Evolutionary conservation across 2,329 filamentous ascomycete genomes (phyloP).

Genomic region (Neocatenulostroma microsporum): DNA sequence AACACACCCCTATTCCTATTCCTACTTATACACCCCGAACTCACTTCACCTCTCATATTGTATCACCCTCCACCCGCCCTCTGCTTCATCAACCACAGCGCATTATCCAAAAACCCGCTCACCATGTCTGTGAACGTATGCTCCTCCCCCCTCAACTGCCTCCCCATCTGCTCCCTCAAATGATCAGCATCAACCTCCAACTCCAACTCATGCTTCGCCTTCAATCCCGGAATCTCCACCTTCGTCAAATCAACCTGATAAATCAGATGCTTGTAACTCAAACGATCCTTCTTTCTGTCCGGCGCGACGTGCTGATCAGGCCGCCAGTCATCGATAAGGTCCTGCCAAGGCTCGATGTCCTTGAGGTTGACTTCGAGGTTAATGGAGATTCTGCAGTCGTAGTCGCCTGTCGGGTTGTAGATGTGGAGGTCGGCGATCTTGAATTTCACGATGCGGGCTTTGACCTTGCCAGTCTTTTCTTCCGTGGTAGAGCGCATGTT

Average conservation of each 20-base stretch:
- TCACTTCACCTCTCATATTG: no score
- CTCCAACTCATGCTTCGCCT: conserved; percentile 74
- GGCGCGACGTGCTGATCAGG: conserved; percentile 34
- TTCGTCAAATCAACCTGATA: conserved; percentile 93
- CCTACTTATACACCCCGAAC: no score
- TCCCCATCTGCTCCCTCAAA: conserved; percentile 59
- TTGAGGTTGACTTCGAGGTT: conserved; percentile 74
- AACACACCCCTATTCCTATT: no score
- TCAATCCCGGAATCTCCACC: conserved; percentile 54
- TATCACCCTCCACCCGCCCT: no score
- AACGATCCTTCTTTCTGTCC: conserved; percentile 63
- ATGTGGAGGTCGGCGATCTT: conserved; percentile 85
- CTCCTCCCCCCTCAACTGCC: conserved; percentile 43
- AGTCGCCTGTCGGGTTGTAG: conserved; percentile 64
- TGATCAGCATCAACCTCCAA: conserved; percentile 60
- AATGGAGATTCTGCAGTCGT: conserved; percentile 90
- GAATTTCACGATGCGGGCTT: conserved; percentile 84
- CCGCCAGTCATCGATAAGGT: conserved; percentile 43
- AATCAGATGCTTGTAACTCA: conserved; percentile 80
- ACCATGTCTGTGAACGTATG: conserved; percentile 61
- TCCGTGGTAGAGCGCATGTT: conserved; percentile 57
- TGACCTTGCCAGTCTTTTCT: conserved; percentile 56
- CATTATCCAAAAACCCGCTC: conserved; percentile 67
- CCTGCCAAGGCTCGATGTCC: conserved; percentile 5
- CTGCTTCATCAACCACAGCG: conserved; percentile 46